Evolutionary conservation across 768 basidiomycete species (phyloP), one percentile per base, ranked within the genome.

Genomic region (Mycena metata): DNA sequence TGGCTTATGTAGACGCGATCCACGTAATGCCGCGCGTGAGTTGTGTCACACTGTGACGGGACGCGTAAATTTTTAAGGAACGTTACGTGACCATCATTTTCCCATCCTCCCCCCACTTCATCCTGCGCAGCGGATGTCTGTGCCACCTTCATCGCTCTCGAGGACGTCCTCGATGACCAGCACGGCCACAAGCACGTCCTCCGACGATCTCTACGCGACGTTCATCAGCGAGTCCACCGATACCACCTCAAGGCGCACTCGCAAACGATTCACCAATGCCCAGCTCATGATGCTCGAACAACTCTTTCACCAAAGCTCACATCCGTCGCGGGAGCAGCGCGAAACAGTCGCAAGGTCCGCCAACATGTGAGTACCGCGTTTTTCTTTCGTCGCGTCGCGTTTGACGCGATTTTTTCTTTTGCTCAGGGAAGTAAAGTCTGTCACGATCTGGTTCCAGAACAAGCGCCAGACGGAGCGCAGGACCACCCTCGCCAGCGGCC

Each of bases 401-500:
- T 71, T 76, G 51, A 76, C 72, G 45, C 63, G 56, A 65, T 49
- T 67, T 61, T 70, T 72, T 52, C 54, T 63, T 23, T 42, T 33
- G 49, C 33, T 19, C 67, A 90, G 89, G 89, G 89, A 90, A 75
- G 82, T 85, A 33, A 90, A 89, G 72, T 89, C 89, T 1, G 89
- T 90, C 60, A 90, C 91, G n/a, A 90, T 93, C 45, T 94, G 92
- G 92, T 93, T 93, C 76, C 92, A 94, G 79, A 94, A 94, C 77
- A 92, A 89, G 78, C 89, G 92, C 17, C 91, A 93, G 73, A 89
- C 87, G 45, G 88, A 89, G 71, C 87, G 88, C 73, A 86, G 86
- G 73, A 82, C 84, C 30, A 85, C 87, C 26, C 79, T 86, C 52
- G 79, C 81, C 69, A 84, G 80, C 60, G 78, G 63, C n/a, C 64